These are phyloP conservation scores for Epithele typhae DNA, from an alignment of 768 basidiomycete genomes.

Conservation along the genomic window DNA sequence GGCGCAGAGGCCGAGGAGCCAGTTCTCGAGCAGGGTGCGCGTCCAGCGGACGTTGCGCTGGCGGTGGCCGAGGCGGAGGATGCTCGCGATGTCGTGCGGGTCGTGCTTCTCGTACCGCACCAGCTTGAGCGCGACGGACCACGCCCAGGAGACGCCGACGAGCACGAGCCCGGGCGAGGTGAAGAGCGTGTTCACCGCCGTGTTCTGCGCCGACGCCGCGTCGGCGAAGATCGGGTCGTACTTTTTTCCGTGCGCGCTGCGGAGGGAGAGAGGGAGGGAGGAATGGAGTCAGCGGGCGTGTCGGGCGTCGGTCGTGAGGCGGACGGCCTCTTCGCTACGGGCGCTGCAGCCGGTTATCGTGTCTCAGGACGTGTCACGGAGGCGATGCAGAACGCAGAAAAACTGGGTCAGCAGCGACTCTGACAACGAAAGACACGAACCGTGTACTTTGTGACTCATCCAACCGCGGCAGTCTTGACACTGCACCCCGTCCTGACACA, in stretches of 20 bases:
- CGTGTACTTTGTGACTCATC: too few species aligned
- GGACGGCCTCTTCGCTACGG: too few species aligned
- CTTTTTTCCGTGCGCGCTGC: conserved; percentile 15
- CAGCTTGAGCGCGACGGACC: conserved; percentile 70
- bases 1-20: conserved; percentile 55
- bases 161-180: conserved; percentile 47
- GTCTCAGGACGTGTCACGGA: too few species aligned
- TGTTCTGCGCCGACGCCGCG: conserved; percentile 46
- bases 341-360: too few species aligned
- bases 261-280: background rate
- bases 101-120: conserved; percentile 63
- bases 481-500: too few species aligned
- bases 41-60: conserved; percentile 55
- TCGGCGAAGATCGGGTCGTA: conserved; percentile 63
- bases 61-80: conserved; percentile 56
- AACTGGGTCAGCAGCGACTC: too few species aligned
- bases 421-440: too few species aligned
- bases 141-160: conserved; percentile 64
- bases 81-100: conserved; percentile 60
- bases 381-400: too few species aligned
- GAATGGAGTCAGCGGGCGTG: too few species aligned
- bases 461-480: too few species aligned
- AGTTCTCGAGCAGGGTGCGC: conserved; percentile 45
- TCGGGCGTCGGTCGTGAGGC: too few species aligned
- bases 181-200: conserved; percentile 53